These are phyloP conservation scores for Juncus effusus DNA, from an alignment of 176 grass and related monocot genomes.

Conservation along the genomic window DNA sequence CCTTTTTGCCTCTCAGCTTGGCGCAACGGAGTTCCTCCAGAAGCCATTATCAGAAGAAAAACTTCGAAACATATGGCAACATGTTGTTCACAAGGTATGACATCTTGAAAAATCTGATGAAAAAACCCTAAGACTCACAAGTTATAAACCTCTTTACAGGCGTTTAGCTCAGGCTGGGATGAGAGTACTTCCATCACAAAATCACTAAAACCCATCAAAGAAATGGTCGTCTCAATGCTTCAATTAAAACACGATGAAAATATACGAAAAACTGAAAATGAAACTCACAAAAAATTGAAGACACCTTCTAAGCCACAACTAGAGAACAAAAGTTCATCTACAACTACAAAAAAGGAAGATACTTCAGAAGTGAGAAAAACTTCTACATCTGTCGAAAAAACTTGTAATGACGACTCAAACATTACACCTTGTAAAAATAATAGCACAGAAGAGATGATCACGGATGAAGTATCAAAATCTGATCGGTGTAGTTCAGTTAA, in stretches of 20 bases:
- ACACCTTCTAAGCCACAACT: conserved; percentile 19
- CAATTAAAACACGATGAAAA: conserved; percentile 31
- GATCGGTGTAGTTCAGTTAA: conserved; percentile 36
- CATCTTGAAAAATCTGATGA: neutral
- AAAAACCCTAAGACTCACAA: conserved; percentile 3
- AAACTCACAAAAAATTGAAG: conserved; percentile 20
- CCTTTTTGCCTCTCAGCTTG: conserved; percentile 30
- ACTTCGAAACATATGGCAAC: conserved; percentile 48
- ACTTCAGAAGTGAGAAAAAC: conserved; percentile 24
- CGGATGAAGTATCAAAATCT: conserved; percentile 28
- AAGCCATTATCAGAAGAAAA: conserved; percentile 51
- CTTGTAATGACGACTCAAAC: conserved; percentile 31
- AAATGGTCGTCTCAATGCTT: conserved; percentile 40
- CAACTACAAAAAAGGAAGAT: conserved; percentile 25
- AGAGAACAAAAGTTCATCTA: conserved; percentile 17
- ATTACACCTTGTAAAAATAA: conserved; percentile 11
- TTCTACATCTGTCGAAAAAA: conserved; percentile 32
- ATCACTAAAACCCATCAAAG: conserved; percentile 46
- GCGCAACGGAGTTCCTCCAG: conserved; percentile 49
- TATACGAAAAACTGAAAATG: conserved; percentile 16
- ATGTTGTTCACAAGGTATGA: conserved; percentile 49
- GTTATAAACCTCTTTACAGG: conserved; percentile 28
- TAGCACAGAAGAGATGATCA: conserved; percentile 30
- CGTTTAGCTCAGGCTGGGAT: conserved; percentile 28
- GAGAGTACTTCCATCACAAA: neutral